These are phyloP conservation scores for Paecilomyces variotii DNA, from an alignment of 2,329 filamentous ascomycete genomes.

Conservation along the genomic window DNA sequence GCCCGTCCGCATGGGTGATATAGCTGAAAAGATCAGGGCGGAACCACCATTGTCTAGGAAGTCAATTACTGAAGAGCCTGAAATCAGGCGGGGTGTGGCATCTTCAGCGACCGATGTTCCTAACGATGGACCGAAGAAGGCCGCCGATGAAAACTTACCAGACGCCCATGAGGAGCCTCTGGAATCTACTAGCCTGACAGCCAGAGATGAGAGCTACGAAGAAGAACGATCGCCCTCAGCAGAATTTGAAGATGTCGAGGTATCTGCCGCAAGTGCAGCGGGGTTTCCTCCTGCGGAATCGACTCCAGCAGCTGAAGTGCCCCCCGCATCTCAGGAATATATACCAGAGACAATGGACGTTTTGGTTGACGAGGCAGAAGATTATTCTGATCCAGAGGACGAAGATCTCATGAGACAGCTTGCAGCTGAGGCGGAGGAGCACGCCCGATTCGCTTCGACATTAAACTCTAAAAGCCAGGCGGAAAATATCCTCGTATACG, in stretches of 20 bases:
- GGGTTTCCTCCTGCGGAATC: constrained; percentile 8
- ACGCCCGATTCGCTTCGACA: constrained; percentile 82
- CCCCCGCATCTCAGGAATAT: constrained; percentile 9
- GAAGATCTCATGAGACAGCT: constrained; percentile 81
- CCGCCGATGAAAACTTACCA: background rate
- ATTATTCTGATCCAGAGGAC: constrained; percentile 81
- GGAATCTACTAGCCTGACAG: background rate
- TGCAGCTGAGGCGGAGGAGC: constrained; percentile 84
- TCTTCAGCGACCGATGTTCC: background rate
- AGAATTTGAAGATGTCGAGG: constrained; percentile 45
- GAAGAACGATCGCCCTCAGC: constrained; percentile 35
- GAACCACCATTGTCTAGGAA: background rate
- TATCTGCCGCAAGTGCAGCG: constrained; percentile 19
- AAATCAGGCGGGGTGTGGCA: background rate
- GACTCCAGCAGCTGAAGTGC: constrained; percentile 16
- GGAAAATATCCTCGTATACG: constrained; percentile 71
- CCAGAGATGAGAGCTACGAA: background rate
- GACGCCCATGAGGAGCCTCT: background rate
- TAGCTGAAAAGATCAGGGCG: background rate
- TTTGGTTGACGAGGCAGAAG: constrained; percentile 43
- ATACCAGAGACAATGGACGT: constrained; percentile 15
- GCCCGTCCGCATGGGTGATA: background rate
- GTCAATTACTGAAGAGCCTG: background rate
- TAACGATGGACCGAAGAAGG: background rate
- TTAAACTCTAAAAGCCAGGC: constrained; percentile 67